phyloP scores from a whole-genome alignment of 2,329 filamentous ascomycete genomes.

The Blastomyces percursus region DNA sequence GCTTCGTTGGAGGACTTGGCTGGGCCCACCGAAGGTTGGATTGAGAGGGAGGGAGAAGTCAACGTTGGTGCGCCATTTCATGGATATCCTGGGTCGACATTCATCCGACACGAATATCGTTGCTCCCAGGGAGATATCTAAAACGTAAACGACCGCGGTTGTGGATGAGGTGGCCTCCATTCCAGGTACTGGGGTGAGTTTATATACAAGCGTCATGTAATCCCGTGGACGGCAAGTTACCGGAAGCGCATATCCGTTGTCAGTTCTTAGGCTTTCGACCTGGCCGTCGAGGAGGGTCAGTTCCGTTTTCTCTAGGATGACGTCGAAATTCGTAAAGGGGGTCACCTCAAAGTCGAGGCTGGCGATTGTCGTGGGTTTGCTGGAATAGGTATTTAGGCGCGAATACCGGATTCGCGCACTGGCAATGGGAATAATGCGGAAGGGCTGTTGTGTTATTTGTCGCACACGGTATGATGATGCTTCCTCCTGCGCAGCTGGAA shows the following conservation, averaged over 20 bases:
- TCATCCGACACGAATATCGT: constrained; percentile 30
- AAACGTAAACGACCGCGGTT: constrained; percentile 28
- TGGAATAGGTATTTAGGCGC: constrained; percentile 34
- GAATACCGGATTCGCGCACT: constrained; percentile 48
- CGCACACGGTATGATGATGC: constrained; percentile 44
- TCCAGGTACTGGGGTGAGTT: constrained; percentile 34
- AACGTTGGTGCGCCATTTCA: constrained; percentile 40
- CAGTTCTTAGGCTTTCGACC: constrained; percentile 34
- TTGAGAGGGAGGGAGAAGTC: constrained; percentile 40
- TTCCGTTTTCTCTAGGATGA: constrained; percentile 40
- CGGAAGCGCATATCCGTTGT: constrained; percentile 26
- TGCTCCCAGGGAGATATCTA: constrained; percentile 40
- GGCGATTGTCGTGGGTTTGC: constrained; percentile 39
- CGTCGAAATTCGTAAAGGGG: constrained; percentile 40
- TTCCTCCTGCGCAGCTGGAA: constrained; percentile 40
- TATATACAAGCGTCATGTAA: constrained; percentile 48
- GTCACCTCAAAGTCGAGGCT: constrained; percentile 47
- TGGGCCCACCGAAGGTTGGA: constrained; percentile 37
- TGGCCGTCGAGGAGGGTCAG: constrained; percentile 39
- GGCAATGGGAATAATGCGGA: constrained; percentile 45
- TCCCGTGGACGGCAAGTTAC: constrained; percentile 42
- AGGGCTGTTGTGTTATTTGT: constrained; percentile 42
- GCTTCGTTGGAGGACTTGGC: constrained; percentile 35
- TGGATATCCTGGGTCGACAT: constrained; percentile 36
- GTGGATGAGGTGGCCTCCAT: constrained; percentile 28